Base-by-base conservation (phyloP, 139 green algal species). In the Cymbomonas tetramitiformis region DNA sequence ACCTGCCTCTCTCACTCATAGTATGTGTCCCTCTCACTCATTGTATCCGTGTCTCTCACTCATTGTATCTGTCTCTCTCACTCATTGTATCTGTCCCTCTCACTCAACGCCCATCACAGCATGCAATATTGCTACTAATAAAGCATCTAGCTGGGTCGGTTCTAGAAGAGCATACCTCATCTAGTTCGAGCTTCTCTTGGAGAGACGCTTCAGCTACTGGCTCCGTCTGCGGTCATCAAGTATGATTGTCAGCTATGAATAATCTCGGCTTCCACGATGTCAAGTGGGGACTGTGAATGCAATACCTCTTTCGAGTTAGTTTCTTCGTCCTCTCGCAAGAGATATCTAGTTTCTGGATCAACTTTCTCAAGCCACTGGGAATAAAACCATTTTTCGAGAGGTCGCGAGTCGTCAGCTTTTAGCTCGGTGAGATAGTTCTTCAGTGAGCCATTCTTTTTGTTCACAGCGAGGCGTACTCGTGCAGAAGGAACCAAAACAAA, bases 341-440 rank as follows among this genome's bases (percentile, higher is more conserved):
- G 43, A 39, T 53, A 66, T 26, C 28, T 34, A 23, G 58, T 66
- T 48, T 66, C 58, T 18, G 58, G 58, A 38, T 66, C 58, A 6
- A 66, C 28, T 38, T 66, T 66, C 32, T 12, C 3, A 10, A 66
- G 51, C 58, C 58, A 66, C 43, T 58, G 38, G 21, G 46, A 7
- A n/a, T 59, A 66, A 40, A 66, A 66, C 34, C 36, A 66, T 2
- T 48, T 36, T 48, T 66, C 58, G 2, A 51, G 15, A 26, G 28
- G 21, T 9, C 58, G 58, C 9, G 19, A 33, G 4, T 66, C 58
- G 34, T 66, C 58, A 3, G 4, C 19, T 28, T 58, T 58, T 24
- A 66, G 38, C 31, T 66, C 58, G 15, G 58, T 38, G 2, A 66
- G 33, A 12, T 66, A 66, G 36, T 33, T 36, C 7, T 38, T 18